phyloP scores from a whole-genome alignment of 257 asterid genomes.

The Phtheirospermum japonicum region DNA sequence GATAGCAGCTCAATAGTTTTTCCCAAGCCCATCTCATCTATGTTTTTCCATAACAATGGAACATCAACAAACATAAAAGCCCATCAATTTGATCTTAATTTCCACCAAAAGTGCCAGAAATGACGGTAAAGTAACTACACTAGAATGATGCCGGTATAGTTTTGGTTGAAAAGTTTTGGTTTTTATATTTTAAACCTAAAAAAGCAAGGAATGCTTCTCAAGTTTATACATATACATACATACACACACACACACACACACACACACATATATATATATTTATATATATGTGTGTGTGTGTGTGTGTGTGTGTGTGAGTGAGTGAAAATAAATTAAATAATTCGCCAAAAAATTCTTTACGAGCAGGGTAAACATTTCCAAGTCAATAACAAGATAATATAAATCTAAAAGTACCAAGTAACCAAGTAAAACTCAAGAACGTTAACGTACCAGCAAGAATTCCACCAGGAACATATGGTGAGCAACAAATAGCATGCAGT shows the following conservation, averaged over 20 bases:
- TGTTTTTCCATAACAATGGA: conserved; percentile 32
- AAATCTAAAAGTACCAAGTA: neutral
- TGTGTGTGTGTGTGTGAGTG: conserved; percentile 8
- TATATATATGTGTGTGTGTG: no score
- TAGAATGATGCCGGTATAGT: neutral
- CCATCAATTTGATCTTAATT: conserved; percentile 31
- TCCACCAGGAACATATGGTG: conserved; percentile 77
- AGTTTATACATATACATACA: no score
- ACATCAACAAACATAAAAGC: conserved; percentile 23
- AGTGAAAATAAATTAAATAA: neutral
- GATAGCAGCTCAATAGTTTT: conserved; percentile 96
- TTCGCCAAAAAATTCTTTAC: conserved; percentile 3
- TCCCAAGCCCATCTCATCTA: conserved; percentile 99
- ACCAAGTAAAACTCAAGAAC: conserved; percentile 17
- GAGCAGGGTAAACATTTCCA: conserved; percentile 20
- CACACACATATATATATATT: no score
- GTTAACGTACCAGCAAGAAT: conserved; percentile 88
- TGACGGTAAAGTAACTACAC: conserved; percentile 19
- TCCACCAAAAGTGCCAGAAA: conserved; percentile 25
- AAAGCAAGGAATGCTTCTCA: conserved; percentile 12
- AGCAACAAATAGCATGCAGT: conserved; percentile 43
- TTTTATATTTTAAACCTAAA: no score
- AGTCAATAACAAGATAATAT: neutral
- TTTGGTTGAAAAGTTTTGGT: conserved; percentile 7
- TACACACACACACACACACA: no score